These are phyloP conservation scores for Pterocarpus macrocarpus DNA, from an alignment of 306 rosid genomes.

Conservation along the genomic window DNA sequence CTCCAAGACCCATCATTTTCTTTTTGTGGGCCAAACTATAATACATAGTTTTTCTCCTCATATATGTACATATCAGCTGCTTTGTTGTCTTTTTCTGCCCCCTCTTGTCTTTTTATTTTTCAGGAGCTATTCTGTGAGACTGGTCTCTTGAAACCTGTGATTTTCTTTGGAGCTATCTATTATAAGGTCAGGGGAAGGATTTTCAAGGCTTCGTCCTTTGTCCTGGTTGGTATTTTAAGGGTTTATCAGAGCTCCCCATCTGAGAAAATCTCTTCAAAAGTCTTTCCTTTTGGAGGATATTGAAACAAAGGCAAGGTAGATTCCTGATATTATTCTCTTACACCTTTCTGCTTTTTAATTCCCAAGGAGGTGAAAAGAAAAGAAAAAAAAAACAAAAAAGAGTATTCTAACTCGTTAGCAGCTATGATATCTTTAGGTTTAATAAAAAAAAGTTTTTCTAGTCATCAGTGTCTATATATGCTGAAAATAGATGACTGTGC, in stretches of 20 bases:
- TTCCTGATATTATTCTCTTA: conserved; percentile 78
- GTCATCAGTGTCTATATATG: conserved; percentile 22
- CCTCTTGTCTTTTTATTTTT: conserved; percentile 34
- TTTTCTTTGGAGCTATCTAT: conserved; percentile 59
- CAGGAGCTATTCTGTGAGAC: conserved; percentile 56
- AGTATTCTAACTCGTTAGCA: conserved; percentile 49
- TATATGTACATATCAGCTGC: conserved; percentile 21
- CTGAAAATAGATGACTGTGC: too few relatives aligned
- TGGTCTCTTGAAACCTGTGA: conserved; percentile 66
- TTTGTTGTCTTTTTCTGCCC: conserved; percentile 60
- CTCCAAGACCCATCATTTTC: conserved; percentile 58
- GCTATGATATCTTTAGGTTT: conserved; percentile 21
- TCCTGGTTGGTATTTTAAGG: conserved; percentile 54
- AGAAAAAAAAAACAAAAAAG: conserved; percentile 17
- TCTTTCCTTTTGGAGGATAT: conserved; percentile 54
- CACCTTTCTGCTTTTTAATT: conserved; percentile 72
- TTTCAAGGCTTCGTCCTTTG: conserved; percentile 51
- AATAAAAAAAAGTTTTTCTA: conserved; percentile 14
- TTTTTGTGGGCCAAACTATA: conserved; percentile 41
- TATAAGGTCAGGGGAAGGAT: conserved; percentile 37
- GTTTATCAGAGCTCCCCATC: conserved; percentile 51
- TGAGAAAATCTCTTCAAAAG: conserved; percentile 42
- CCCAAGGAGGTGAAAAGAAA: conserved; percentile 49
- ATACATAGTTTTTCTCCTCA: conserved; percentile 11
- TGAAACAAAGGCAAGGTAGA: conserved; percentile 67